Evolutionary conservation across 2,329 filamentous ascomycete genomes (phyloP).

Genomic region (Botryotinia globosa): DNA sequence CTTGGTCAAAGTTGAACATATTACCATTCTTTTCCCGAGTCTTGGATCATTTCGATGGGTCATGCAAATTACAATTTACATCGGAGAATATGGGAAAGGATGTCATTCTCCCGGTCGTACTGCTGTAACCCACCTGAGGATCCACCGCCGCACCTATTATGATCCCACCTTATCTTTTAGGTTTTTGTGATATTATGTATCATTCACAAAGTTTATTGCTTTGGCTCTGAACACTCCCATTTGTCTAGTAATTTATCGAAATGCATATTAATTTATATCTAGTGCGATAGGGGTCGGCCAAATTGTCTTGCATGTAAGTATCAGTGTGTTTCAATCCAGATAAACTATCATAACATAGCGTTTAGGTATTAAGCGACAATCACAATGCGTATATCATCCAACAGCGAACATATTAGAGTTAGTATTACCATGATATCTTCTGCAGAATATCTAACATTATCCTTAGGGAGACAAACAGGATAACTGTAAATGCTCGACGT

Average conservation of each 20-base stretch:
- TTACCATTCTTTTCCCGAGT: not conserved
- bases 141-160: not conserved
- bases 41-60: not conserved
- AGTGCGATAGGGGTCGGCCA: conserved; percentile 75
- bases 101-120: not conserved
- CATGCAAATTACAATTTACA: not conserved
- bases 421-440: conserved; percentile 37
- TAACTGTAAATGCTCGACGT: conserved; percentile 51
- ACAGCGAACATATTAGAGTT: conserved; percentile 76
- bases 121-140: not conserved
- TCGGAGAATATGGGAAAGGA: not conserved
- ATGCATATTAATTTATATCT: conserved; percentile 6
- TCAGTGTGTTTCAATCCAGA: conserved; percentile 11
- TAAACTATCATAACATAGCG: conserved; percentile 32
- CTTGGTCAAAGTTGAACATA: not conserved
- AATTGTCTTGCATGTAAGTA: conserved; percentile 62
- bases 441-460: not conserved
- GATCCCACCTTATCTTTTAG: not conserved
- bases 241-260: not conserved
- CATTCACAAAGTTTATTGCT: not conserved
- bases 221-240: not conserved
- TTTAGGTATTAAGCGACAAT: conserved; percentile 70
- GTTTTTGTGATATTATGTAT: not conserved
- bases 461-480: conserved; percentile 55
- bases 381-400: conserved; percentile 70